These are phyloP conservation scores for Verticillium klebahnii DNA, from an alignment of 2,329 filamentous ascomycete species.

Conservation along the genomic window DNA sequence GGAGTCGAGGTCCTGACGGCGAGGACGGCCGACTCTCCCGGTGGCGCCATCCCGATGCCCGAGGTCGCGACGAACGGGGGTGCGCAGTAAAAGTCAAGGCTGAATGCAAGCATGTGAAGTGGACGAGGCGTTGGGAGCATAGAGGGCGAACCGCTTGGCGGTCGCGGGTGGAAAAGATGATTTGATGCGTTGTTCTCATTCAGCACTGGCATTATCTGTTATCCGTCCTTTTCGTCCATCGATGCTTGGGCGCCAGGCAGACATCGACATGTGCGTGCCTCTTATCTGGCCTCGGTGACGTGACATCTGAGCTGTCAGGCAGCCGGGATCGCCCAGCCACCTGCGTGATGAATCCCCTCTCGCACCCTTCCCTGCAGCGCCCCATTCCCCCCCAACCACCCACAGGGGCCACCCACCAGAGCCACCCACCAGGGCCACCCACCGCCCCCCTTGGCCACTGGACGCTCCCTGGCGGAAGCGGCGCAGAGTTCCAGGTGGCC, in stretches of 20 bases:
- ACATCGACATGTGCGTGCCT: neutral
- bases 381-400: neutral
- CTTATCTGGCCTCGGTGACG: neutral
- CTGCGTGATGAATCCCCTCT: neutral
- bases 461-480: neutral
- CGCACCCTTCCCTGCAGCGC: neutral
- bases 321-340: neutral
- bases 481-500: neutral
- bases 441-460: neutral
- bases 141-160: neutral
- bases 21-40: conserved; percentile 66
- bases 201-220: neutral
- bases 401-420: neutral
- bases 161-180: neutral
- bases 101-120: neutral
- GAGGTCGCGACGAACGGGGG: conserved; percentile 8
- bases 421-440: neutral
- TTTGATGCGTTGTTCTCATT: neutral
- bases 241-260: neutral
- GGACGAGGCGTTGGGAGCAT: neutral
- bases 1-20: conserved; percentile 80
- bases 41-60: conserved; percentile 63
- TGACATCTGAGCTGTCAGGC: neutral
- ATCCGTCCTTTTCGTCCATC: too few species aligned
- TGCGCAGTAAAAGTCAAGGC: neutral